These are phyloP conservation scores for Talaromyces sp. DNA, from an alignment of 2,329 filamentous ascomycete genomes.

Conservation along the genomic window DNA sequence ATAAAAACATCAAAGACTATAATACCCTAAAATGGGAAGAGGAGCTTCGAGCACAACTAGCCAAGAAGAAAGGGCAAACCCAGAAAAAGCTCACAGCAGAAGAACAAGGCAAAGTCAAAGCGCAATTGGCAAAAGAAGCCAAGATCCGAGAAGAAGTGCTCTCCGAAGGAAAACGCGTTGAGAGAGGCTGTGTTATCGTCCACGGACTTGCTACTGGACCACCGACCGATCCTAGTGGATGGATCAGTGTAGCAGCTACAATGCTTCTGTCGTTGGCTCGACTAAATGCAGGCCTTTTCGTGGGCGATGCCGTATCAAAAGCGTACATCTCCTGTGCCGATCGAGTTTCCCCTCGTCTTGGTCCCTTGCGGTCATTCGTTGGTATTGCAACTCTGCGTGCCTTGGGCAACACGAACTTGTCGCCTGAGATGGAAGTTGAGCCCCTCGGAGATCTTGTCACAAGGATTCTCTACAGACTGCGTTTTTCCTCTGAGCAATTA, in stretches of 20 bases:
- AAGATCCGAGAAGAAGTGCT: slow-evolving; percentile 70
- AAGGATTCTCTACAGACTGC: slow-evolving; percentile 80
- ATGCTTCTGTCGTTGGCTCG: slow-evolving; percentile 65
- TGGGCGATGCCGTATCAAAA: slow-evolving; percentile 71
- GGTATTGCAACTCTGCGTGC: slow-evolving; percentile 82
- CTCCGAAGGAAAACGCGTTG: slow-evolving; percentile 63
- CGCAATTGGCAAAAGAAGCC: slow-evolving; percentile 82
- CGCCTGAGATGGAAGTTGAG: slow-evolving; percentile 69
- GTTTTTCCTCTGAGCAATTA: slow-evolving; percentile 88
- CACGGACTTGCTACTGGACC: slow-evolving; percentile 75
- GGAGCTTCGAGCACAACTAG: slow-evolving; percentile 78
- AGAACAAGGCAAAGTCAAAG: slow-evolving; percentile 83
- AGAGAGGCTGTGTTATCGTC: slow-evolving; percentile 82
- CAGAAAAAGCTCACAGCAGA: slow-evolving; percentile 87
- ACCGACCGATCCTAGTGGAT: slow-evolving; percentile 79
- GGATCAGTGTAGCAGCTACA: slow-evolving; percentile 78
- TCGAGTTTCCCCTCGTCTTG: slow-evolving; percentile 68
- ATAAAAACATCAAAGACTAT: slow-evolving; percentile 92
- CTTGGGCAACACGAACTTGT: slow-evolving; percentile 66
- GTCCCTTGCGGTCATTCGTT: slow-evolving; percentile 72
- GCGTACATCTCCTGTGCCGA: slow-evolving; percentile 77
- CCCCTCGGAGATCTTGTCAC: slow-evolving; percentile 77
- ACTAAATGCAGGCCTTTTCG: slow-evolving; percentile 73
- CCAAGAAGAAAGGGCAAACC: slow-evolving; percentile 80
- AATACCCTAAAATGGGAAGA: slow-evolving; percentile 97